Conservation (phyloP, 805 yeast genomes). For the Vanderwaltozyma verrucispora region DNA sequence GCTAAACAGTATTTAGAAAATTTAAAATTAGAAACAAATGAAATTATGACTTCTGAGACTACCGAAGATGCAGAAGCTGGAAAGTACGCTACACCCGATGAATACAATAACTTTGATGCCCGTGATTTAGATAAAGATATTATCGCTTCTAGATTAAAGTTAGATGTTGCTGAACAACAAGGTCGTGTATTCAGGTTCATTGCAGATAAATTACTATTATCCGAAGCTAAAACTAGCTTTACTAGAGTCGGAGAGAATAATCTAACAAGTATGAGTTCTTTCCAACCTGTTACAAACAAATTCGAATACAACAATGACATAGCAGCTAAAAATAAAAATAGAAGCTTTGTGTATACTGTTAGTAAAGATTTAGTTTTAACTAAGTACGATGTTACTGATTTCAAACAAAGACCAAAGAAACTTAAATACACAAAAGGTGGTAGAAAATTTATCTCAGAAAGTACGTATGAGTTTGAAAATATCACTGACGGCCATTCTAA, state of each 20-base stretch:
- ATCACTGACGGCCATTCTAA: slow-evolving; percentile 64
- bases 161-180: slow-evolving; percentile 82
- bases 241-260: slow-evolving; percentile 55
- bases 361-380: slow-evolving; percentile 73
- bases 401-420: slow-evolving; percentile 50
- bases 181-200: slow-evolving; percentile 70
- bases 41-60: slow-evolving; percentile 19
- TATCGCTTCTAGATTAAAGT: slow-evolving; percentile 65
- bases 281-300: slow-evolving; percentile 29
- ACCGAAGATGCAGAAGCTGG: slow-evolving; percentile 9
- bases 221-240: slow-evolving; percentile 33
- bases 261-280: slow-evolving; percentile 36
- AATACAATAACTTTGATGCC: slow-evolving; percentile 64
- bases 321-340: slow-evolving; percentile 43
- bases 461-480: slow-evolving; percentile 34
- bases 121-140: slow-evolving; percentile 83
- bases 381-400: slow-evolving; percentile 63
- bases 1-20: slow-evolving; percentile 88
- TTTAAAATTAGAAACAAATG: slow-evolving; percentile 49
- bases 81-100: slow-evolving; percentile 19
- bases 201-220: slow-evolving; percentile 38
- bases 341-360: slow-evolving; percentile 56
- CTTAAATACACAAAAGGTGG: slow-evolving; percentile 61
- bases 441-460: slow-evolving; percentile 30
- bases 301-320: slow-evolving; percentile 11